Evolutionary conservation across 768 basidiomycete species (phyloP), one percentile per base, ranked within the genome.

Genomic region (Wakefieldia striispora): DNA sequence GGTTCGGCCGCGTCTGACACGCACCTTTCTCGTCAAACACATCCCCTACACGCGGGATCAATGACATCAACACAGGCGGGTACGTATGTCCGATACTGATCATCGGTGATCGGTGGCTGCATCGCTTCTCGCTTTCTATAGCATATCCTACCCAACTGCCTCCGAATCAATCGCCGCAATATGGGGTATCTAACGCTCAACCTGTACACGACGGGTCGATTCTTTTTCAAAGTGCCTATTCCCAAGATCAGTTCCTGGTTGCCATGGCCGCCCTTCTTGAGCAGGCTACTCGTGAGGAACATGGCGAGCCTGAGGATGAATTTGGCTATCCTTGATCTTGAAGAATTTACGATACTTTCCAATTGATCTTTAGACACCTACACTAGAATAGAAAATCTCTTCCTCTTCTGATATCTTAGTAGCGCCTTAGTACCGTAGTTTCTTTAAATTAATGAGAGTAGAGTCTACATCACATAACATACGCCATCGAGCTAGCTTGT

Each of bases 111-210:
- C 23, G 19, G 35, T 19, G 19, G 29, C 29, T 29, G 29, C 26
- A 29, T 29, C 40, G 26, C 27, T 47, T 20, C 60, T 19, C 11
- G 16, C 8, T 40, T 34, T 29, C 2, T 13, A 33, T n/a, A 60
- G 61, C 10, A 34, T 23, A 48, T 45, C 14, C 27, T 10, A 7
- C 21, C 23, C 45, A 47, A 34, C 11, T 23, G 5, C 14, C 29
- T 38, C 39, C 29, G 11, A 13, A 46, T 14, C 39, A 17, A 33
- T 3, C 33, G 11, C 29, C 1, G 5, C 51, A 45, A 9, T 29
- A 11, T 6, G 44, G 38, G 50, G 39, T 33, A 14, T 3, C 43
- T 2, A 3, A 24, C 21, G 12, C 29, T 5, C 33, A 34, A 13
- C n/a, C n/a, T n/a, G n/a, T n/a, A n/a, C 20, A 16, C 35, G 27